These are phyloP conservation scores for Backusella parvicylindrica DNA, from an alignment of 192 early-diverging fungal species.

Conservation along the genomic window DNA sequence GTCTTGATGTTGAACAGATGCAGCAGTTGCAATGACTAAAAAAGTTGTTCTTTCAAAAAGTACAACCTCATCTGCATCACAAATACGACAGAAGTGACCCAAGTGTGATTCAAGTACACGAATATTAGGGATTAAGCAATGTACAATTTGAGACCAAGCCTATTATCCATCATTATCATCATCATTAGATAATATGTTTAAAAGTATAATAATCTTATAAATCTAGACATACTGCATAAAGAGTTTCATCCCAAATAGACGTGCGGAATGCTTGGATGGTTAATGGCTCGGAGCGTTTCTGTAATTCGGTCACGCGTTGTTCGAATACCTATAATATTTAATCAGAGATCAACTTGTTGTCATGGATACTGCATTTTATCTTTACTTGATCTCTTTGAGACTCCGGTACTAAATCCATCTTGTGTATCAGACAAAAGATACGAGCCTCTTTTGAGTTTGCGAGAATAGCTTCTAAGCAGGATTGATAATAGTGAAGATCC, in stretches of 20 bases:
- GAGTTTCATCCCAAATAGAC: slow-evolving; percentile 90
- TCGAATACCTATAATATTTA: slow-evolving; percentile 53
- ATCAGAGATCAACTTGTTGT: slow-evolving; percentile 17
- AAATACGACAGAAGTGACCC: slow-evolving; percentile 72
- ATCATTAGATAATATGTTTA: background rate
- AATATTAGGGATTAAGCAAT: slow-evolving; percentile 94
- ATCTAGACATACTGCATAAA: slow-evolving; percentile 63
- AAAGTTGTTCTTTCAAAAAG: slow-evolving; percentile 96
- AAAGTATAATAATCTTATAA: slow-evolving; percentile 9
- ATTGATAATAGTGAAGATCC: slow-evolving; percentile 90
- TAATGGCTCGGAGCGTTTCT: slow-evolving; percentile 63
- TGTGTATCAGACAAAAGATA: slow-evolving; percentile 96
- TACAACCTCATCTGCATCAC: slow-evolving; percentile 93
- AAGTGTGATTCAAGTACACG: slow-evolving; percentile 74
- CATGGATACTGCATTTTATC: background rate
- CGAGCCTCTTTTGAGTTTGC: slow-evolving; percentile 83
- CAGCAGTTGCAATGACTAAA: slow-evolving; percentile 86
- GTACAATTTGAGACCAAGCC: slow-evolving; percentile 97
- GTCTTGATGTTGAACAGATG: slow-evolving; percentile 56
- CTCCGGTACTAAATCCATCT: slow-evolving; percentile 93
- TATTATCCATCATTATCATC: slow-evolving; percentile 20
- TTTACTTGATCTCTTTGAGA: slow-evolving; percentile 62
- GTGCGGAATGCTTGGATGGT: slow-evolving; percentile 71
- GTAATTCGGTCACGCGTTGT: slow-evolving; percentile 62
- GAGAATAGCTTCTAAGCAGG: slow-evolving; percentile 78